phyloP scores from a whole-genome alignment of 2,329 filamentous ascomycete genomes.

The Sporothrix curviconia region DNA sequence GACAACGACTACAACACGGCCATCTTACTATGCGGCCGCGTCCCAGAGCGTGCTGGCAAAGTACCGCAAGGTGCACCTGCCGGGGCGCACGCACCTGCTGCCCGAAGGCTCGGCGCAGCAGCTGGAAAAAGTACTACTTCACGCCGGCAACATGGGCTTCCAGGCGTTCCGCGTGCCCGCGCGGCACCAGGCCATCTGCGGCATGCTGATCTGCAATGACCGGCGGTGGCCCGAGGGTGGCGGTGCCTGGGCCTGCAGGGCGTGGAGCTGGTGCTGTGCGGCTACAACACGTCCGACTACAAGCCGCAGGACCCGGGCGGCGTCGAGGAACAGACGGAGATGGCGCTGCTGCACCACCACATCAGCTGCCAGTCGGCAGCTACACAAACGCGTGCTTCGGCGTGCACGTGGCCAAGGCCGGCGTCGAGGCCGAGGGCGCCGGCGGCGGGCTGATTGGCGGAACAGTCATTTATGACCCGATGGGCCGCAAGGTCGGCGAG shows the following conservation, averaged over 20 bases:
- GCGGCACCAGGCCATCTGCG: conserved; percentile 45
- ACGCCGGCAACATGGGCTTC: conserved; percentile 45
- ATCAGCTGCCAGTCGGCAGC: conserved; percentile 43
- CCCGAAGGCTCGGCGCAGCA: conserved; percentile 43
- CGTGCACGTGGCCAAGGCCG: conserved; percentile 41
- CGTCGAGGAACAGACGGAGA: conserved; percentile 35
- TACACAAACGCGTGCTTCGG: conserved; percentile 48
- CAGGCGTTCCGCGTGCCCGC: conserved; percentile 44
- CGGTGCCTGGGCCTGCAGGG: conserved; percentile 44
- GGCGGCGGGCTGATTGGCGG: conserved; percentile 42
- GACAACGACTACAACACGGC: conserved; percentile 45
- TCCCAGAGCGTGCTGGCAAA: conserved; percentile 39
- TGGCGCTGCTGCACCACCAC: conserved; percentile 44
- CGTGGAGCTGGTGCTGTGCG: conserved; percentile 35
- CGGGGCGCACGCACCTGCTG: conserved; percentile 46
- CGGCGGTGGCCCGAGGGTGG: conserved; percentile 48
- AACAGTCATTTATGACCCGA: conserved; percentile 40
- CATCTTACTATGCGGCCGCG: conserved; percentile 44
- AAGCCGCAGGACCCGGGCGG: conserved; percentile 34
- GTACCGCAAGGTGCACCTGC: conserved; percentile 50
- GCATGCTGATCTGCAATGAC: conserved; percentile 49
- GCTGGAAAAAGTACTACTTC: conserved; percentile 51
- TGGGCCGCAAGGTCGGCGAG: conserved; percentile 45
- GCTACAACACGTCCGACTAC: conserved; percentile 44
- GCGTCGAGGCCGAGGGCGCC: conserved; percentile 36